Evolutionary conservation across 164 flowering plant species (phyloP).

Genomic region (Taxillus chinensis): DNA sequence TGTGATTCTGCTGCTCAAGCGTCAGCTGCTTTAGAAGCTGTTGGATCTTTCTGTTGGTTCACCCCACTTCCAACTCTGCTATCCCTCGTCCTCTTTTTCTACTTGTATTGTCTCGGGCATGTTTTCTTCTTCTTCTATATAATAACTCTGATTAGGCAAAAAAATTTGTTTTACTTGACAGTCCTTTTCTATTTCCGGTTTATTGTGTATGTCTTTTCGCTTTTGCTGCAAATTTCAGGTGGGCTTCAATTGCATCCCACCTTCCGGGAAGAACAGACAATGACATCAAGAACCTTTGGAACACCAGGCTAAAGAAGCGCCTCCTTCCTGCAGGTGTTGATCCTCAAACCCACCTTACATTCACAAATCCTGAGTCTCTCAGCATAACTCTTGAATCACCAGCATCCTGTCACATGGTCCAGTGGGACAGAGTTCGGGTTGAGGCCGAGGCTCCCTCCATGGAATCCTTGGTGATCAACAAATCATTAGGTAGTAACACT

Average conservation of each 20-base stretch:
- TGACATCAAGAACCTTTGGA: slow-evolving; percentile 46
- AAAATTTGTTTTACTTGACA: no score
- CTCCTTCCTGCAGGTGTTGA: background rate
- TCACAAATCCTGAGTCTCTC: slow-evolving; percentile 5
- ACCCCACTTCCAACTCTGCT: no score
- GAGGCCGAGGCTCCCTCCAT: slow-evolving; percentile 33
- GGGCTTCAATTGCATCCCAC: slow-evolving; percentile 35
- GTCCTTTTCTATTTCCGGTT: background rate
- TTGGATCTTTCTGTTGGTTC: no score
- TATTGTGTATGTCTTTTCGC: background rate
- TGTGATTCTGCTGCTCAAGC: no score
- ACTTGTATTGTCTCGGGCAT: no score
- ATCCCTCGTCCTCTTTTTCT: no score
- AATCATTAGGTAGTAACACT: slow-evolving; percentile 2
- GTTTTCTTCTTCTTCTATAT: no score
- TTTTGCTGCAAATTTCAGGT: slow-evolving; percentile 13
- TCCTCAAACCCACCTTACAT: slow-evolving; percentile 5
- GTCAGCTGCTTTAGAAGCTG: no score
- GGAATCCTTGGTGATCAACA: slow-evolving; percentile 9
- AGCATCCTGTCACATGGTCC: slow-evolving; percentile 23
- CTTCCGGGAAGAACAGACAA: slow-evolving; percentile 47
- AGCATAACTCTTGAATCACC: slow-evolving; percentile 8
- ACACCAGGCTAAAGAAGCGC: slow-evolving; percentile 37
- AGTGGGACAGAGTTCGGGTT: slow-evolving; percentile 34
- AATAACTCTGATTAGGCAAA: no score